A percentile compares a stretch with the other conserved stretches of the same genome.
These are phyloP conservation scores for Stropharia rugosoannulata DNA, from an alignment of 768 basidiomycete species.

Conservation along the genomic window DNA sequence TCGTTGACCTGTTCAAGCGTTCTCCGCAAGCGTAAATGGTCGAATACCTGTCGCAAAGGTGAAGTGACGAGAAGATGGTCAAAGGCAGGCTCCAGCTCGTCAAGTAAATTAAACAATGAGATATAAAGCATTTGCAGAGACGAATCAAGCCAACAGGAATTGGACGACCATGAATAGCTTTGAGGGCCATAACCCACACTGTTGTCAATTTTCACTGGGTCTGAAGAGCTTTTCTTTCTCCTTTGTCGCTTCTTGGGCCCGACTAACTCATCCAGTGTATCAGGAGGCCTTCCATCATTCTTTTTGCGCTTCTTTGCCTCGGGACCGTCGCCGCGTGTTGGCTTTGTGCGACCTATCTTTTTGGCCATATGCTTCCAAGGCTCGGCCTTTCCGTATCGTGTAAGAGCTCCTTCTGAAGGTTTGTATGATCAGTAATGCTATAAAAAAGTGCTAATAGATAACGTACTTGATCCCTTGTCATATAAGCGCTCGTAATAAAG, in stretches of 20 bases:
- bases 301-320: background rate
- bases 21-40: no score
- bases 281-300: background rate
- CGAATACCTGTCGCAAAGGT: no score
- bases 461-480: background rate
- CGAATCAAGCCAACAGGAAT: background rate
- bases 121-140: background rate
- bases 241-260: background rate
- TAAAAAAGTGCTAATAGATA: no score
- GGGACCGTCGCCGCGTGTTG: background rate
- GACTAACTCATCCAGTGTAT: background rate
- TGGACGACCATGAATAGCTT: background rate
- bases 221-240: background rate
- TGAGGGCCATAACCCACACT: background rate
- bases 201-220: background rate
- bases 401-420: background rate
- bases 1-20: no score
- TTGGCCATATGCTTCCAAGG: background rate
- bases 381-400: background rate
- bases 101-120: background rate
- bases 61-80: background rate
- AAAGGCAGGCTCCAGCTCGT: background rate
- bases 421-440: no score
- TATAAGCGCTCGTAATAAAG: background rate
- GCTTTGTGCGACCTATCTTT: background rate